A percentile compares a stretch with the other conserved stretches of the same genome.
Conservation (phyloP, 768 basidiomycete species). For the Panellus pusillus region DNA sequence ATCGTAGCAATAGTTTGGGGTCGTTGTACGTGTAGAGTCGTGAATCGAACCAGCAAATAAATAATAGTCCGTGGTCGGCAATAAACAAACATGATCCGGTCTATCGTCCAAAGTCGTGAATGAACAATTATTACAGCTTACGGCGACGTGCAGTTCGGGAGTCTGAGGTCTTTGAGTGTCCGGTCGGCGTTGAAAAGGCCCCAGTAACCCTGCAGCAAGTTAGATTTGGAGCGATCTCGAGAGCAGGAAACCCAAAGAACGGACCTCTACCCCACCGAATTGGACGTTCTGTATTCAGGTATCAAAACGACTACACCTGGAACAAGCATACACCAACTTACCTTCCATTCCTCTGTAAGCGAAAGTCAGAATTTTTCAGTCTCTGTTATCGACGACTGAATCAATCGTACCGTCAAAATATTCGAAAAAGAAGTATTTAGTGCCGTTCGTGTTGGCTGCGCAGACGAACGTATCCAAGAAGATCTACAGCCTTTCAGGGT, state of each 20-base stretch:
- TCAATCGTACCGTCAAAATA: constrained; percentile 6
- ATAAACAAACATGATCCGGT: not conserved
- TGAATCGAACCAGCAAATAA: not conserved
- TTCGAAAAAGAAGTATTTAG: constrained; percentile 81
- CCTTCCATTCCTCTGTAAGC: constrained; percentile 70
- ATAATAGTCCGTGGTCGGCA: too few species aligned
- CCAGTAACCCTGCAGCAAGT: constrained; percentile 22
- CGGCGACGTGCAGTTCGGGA: constrained; percentile 52
- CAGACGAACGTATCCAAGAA: constrained; percentile 91
- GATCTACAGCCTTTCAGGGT: constrained; percentile 38
- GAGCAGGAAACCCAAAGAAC: not conserved
- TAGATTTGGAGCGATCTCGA: not conserved
- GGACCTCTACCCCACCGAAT: constrained; percentile 43
- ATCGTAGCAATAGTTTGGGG: not conserved
- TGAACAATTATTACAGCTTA: constrained; percentile 2
- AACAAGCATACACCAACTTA: constrained; percentile 30
- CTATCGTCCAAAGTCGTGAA: too few species aligned
- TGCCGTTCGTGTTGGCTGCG: constrained; percentile 76
- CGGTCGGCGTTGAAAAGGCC: constrained; percentile 35
- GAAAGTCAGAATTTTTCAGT: too few species aligned
- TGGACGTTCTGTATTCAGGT: constrained; percentile 41
- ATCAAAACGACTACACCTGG: constrained; percentile 3
- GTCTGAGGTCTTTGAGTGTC: constrained; percentile 68
- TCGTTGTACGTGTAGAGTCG: not conserved
- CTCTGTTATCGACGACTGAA: constrained; percentile 30